Conservation (phyloP, 2,329 filamentous ascomycete genomes). For the Podosphaera fusca region DNA sequence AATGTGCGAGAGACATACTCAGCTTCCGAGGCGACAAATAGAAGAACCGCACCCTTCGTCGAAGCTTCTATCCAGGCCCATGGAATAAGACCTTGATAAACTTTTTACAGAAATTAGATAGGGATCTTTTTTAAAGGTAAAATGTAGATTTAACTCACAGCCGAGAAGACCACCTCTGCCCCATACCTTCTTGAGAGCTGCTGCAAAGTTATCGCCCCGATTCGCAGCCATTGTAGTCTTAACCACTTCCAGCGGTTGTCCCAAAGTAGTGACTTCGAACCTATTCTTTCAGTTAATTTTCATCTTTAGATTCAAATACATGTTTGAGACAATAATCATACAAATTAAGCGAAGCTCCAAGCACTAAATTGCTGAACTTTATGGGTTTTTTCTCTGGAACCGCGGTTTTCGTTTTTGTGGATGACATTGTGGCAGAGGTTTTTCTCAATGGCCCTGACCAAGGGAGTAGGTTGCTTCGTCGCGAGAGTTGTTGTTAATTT, state of each 20-base stretch:
- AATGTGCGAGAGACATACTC: slow-evolving; percentile 76
- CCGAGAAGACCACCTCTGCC: slow-evolving; percentile 76
- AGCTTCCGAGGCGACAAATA: slow-evolving; percentile 96
- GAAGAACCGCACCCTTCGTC: slow-evolving; percentile 94
- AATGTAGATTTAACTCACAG: slow-evolving; percentile 38
- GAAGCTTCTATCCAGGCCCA: slow-evolving; percentile 99
- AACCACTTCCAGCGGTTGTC: slow-evolving; percentile 82
- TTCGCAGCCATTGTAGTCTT: slow-evolving; percentile 99
- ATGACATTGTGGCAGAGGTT: slow-evolving; percentile 29
- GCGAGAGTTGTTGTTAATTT: slow-evolving; percentile 19
- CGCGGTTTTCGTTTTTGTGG: slow-evolving; percentile 35
- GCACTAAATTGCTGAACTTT: slow-evolving; percentile 97
- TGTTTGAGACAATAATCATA: slow-evolving; percentile 3
- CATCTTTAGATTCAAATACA: neutral
- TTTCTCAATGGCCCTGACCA: slow-evolving; percentile 73
- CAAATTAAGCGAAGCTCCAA: slow-evolving; percentile 17
- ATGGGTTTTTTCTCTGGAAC: slow-evolving; percentile 88
- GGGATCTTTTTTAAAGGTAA: neutral
- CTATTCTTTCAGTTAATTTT: slow-evolving; percentile 4
- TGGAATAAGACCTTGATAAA: slow-evolving; percentile 98
- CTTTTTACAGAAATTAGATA: slow-evolving; percentile 22
- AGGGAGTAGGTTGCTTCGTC: slow-evolving; percentile 82
- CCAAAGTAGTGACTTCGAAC: slow-evolving; percentile 30
- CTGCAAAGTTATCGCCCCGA: slow-evolving; percentile 64
- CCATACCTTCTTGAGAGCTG: slow-evolving; percentile 75